Base-by-base conservation (phyloP, 768 basidiomycete species). In the Suillus plorans region DNA sequence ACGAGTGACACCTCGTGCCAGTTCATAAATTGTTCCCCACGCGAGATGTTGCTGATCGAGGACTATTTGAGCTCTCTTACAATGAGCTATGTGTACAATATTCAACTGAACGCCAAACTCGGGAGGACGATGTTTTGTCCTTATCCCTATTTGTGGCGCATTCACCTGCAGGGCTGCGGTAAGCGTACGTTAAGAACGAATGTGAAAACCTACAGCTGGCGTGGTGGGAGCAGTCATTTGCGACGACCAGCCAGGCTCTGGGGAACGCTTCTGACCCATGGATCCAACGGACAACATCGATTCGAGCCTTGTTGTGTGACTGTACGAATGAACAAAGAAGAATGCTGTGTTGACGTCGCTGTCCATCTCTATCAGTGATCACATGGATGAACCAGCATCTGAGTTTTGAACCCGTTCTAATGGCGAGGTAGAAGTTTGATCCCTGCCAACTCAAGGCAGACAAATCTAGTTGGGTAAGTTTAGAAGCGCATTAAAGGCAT, bases 1-100 rank as follows among this genome's bases (percentile, higher is more conserved):
- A 36, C 69, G 68, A 2, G 73, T 72, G 5, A 81, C 69, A 7
- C 82, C 83, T 31, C 83, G 80, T 4, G 81, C 82, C n/a, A 83
- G 72, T 66, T 84, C 83, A 53, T 77, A 83, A 36, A 78, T 69
- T 0, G 78, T 80, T 1, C 80, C 82, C 81, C 81, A 84, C 12
- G 81, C 67, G n/a, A 83, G 70, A 0, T 62, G 28, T 5, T 63
- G 16, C 0, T n/a, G 57, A 65, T 83, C 81, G 60, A 84, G 69
- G 0, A 69, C 62, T 1, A 36, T 12, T 59, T 82, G 81, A 1
- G 60, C 74, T 1, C 49, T 25, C 1, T 34, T 4, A 31, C 67
- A 66, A 62, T 83, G 80, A 0, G 79, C 74, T 4, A 83, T 77
- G 41, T 76, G 44, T 2, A 20, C 57, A 5, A 18, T 41, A 4